Evolutionary conservation across 805 yeast species (phyloP), one percentile per base, ranked within the genome.

Genomic region (Starmerella bombi): DNA sequence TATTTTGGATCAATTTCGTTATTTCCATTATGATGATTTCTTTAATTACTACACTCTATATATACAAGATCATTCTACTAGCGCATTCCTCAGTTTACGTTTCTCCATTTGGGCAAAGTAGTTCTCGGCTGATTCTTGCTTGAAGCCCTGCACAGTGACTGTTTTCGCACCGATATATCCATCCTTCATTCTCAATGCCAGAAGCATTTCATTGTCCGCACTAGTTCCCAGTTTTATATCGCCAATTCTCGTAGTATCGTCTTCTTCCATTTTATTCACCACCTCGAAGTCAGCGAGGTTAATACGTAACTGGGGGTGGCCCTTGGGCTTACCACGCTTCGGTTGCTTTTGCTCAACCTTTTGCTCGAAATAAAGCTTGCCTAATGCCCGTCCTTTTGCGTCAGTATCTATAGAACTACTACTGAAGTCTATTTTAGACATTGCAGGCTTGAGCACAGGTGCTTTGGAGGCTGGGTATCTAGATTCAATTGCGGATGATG

Each of bases 321-420:
- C 38, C 32, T 42, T 37, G 5, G 28, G 39, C 34, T 42, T 46
- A 3, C 40, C 41, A 1, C 36, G 29, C 9, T 37, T 41, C 5
- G 40, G 20, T 18, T 16, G 19, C 17, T 32, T 38, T 34, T 38
- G 47, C n/a, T 19, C 33, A 3, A 37, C 44, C 4, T 12, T 5
- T 29, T 48, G 53, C 36, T 41, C 47, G 25, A 49, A 42, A 31
- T 31, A 50, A 3, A 52, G 41, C 40, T 49, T 52, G 3, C 27
- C 46, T 9, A 52, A 45, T 2, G 56, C 56, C 9, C 52, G 34
- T 6, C 52, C 52, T 7, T 40, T 36, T 1, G 56, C 56, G 18
- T 50, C 46, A 5, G 29, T 25, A 2, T 33, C 31, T 2, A 14
- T 25, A 3, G 38, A 34, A 1, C 36, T n/a, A 14, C 17, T 12